These are phyloP conservation scores for Bipolaris cookei DNA, from an alignment of 2,329 filamentous ascomycete genomes.

Conservation along the genomic window DNA sequence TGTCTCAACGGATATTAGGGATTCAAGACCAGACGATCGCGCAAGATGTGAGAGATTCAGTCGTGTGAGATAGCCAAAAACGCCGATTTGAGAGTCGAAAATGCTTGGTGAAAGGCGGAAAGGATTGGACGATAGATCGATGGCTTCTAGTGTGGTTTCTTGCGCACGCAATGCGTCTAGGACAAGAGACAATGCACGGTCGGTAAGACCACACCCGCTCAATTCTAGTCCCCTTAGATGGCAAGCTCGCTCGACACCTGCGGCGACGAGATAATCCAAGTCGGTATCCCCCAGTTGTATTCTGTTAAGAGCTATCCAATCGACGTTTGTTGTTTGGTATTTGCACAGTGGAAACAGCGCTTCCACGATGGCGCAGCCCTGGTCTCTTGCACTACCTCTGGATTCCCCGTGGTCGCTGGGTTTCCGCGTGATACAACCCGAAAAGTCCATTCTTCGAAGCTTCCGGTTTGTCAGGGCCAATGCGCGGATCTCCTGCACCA, in stretches of 20 bases:
- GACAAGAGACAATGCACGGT: slow-evolving; percentile 65
- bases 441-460: slow-evolving; percentile 70
- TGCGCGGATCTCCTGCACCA: slow-evolving; percentile 72
- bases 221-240: slow-evolving; percentile 72
- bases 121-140: slow-evolving; percentile 71
- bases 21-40: slow-evolving; percentile 66
- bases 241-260: slow-evolving; percentile 69
- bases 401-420: slow-evolving; percentile 54
- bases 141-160: slow-evolving; percentile 69
- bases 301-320: slow-evolving; percentile 73
- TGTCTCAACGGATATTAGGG: slow-evolving; percentile 70
- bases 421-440: slow-evolving; percentile 64
- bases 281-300: slow-evolving; percentile 74
- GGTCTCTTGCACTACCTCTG: slow-evolving; percentile 59
- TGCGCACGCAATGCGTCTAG: slow-evolving; percentile 69
- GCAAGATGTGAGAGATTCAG: slow-evolving; percentile 70
- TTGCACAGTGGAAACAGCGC: slow-evolving; percentile 72
- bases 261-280: slow-evolving; percentile 70
- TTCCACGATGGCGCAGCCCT: slow-evolving; percentile 72
- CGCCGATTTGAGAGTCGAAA: slow-evolving; percentile 70
- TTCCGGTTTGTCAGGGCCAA: slow-evolving; percentile 69
- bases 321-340: slow-evolving; percentile 70
- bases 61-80: slow-evolving; percentile 70
- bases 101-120: slow-evolving; percentile 67
- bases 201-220: slow-evolving; percentile 66